Percentiles rank a stretch among this genome's conserved stretches.
These are phyloP conservation scores for Aspergillus bertholletiae DNA, from an alignment of 495 filamentous ascomycete genomes.

Conservation along the genomic window DNA sequence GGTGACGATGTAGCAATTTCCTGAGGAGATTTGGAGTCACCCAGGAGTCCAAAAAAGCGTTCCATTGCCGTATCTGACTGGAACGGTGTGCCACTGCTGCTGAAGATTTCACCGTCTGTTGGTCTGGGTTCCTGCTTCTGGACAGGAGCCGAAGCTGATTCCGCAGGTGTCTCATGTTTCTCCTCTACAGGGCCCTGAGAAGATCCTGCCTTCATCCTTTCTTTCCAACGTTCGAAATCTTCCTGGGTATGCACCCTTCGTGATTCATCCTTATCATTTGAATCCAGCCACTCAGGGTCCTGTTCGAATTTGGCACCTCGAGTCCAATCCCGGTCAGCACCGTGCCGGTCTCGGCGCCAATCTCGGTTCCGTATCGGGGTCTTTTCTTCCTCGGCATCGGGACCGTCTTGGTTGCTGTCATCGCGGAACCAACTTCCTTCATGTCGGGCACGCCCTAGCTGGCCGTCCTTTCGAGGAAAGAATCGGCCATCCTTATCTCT, in stretches of 20 bases:
- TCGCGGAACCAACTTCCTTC: conserved; percentile 58
- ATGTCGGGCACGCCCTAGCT: conserved; percentile 43
- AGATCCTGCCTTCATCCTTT: conserved; percentile 73
- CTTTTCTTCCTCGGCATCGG: conserved; percentile 54
- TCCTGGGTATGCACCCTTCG: conserved; percentile 73
- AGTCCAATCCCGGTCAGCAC: conserved; percentile 61
- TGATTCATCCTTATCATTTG: conserved; percentile 64
- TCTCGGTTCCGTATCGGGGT: conserved; percentile 56
- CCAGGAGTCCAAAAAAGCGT: conserved; percentile 75
- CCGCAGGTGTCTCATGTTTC: conserved; percentile 39
- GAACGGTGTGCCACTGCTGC: conserved; percentile 27
- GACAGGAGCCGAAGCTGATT: conserved; percentile 14
- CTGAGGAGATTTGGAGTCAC: conserved; percentile 37
- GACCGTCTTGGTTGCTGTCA: conserved; percentile 47
- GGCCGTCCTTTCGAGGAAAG: conserved; percentile 41
- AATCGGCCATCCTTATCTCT: conserved; percentile 49
- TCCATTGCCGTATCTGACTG: conserved; percentile 66
- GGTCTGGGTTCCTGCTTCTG: conserved; percentile 32
- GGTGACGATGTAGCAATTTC: conserved; percentile 22
- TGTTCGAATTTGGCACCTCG: conserved; percentile 56
- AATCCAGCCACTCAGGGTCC: conserved; percentile 85
- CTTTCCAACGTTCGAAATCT: conserved; percentile 95
- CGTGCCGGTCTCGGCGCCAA: conserved; percentile 59
- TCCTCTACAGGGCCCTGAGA: conserved; percentile 39
- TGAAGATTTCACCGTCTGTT: conserved; percentile 38